phyloP scores from a whole-genome alignment of 2,329 filamentous ascomycete species.

The Xylariaceae sp. region DNA sequence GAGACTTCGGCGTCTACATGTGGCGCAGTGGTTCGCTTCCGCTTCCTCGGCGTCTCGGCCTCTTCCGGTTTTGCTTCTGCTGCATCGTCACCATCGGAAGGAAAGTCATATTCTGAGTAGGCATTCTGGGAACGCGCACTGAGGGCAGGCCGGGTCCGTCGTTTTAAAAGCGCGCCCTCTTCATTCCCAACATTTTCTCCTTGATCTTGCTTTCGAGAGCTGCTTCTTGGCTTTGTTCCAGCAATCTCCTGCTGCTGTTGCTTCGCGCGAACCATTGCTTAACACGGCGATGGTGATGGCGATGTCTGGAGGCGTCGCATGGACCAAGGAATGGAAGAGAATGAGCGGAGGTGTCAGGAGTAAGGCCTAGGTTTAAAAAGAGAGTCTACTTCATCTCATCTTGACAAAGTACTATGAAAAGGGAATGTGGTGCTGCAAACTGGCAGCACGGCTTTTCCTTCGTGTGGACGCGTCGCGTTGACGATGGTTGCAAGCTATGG shows the following conservation, averaged over 20 bases:
- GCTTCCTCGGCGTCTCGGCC: slow-evolving; percentile 24
- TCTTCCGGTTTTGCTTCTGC: not conserved
- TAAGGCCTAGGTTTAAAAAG: not conserved
- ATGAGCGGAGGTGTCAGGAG: no score
- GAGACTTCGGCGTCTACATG: slow-evolving; percentile 14
- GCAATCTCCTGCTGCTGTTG: slow-evolving; percentile 19
- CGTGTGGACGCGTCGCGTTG: not conserved
- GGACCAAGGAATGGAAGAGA: not conserved
- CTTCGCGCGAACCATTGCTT: slow-evolving; percentile 27
- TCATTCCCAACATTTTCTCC: slow-evolving; percentile 17
- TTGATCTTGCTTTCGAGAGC: slow-evolving; percentile 24
- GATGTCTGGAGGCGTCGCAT: not conserved
- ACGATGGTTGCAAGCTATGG: no score
- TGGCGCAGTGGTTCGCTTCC: slow-evolving; percentile 9
- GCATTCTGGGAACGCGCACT: slow-evolving; percentile 6
- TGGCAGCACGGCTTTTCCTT: not conserved
- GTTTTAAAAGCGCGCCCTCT: slow-evolving; percentile 20
- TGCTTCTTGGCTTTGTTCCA: slow-evolving; percentile 12
- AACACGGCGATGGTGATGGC: not conserved
- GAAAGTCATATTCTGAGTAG: slow-evolving; percentile 27
- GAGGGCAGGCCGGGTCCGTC: slow-evolving; percentile 12
- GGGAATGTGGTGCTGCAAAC: not conserved
- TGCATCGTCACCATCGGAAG: slow-evolving; percentile 25
- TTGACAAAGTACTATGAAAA: not conserved
- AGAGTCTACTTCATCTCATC: not conserved